Evolutionary conservation across 2,329 filamentous ascomycete genomes (phyloP).

Genomic region (Diaporthe helianthi): DNA sequence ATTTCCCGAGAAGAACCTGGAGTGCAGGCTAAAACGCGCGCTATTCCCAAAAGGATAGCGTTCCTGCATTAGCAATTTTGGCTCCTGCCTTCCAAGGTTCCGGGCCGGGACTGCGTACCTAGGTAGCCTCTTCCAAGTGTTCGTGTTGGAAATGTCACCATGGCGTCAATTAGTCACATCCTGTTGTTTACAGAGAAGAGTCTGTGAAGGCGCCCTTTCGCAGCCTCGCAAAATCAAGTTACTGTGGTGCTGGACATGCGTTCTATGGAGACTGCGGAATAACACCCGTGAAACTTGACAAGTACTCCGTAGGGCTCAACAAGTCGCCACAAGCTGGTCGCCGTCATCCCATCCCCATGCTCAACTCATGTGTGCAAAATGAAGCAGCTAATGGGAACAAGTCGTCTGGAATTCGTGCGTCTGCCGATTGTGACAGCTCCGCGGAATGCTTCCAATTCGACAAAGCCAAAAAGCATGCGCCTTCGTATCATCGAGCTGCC

Average conservation of each 20-base stretch:
- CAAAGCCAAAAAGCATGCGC: constrained; percentile 11
- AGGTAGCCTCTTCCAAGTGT: too few species aligned
- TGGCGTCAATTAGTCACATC: background rate
- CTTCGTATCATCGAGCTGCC: constrained; percentile 23
- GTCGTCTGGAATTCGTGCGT: constrained; percentile 22
- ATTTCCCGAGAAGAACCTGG: constrained; percentile 30
- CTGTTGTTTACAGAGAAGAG: background rate
- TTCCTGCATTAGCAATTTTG: constrained; percentile 36
- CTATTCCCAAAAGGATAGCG: constrained; percentile 28
- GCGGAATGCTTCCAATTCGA: constrained; percentile 32
- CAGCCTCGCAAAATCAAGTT: background rate
- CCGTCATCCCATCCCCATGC: background rate
- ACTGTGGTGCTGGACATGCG: background rate
- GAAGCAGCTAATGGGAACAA: background rate
- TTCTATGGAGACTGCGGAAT: background rate
- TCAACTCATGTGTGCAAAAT: constrained; percentile 13
- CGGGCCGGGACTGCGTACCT: constrained; percentile 15
- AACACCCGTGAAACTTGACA: constrained; percentile 30
- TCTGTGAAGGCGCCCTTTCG: background rate
- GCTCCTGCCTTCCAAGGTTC: constrained; percentile 20
- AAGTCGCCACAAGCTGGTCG: background rate
- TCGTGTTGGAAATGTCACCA: constrained; percentile 5
- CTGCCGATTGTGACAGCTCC: constrained; percentile 21
- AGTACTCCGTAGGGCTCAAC: constrained; percentile 10
- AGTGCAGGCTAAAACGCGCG: constrained; percentile 34